Base-by-base conservation (phyloP, 176 grass and related monocot species). In the Carex kokanica region DNA sequence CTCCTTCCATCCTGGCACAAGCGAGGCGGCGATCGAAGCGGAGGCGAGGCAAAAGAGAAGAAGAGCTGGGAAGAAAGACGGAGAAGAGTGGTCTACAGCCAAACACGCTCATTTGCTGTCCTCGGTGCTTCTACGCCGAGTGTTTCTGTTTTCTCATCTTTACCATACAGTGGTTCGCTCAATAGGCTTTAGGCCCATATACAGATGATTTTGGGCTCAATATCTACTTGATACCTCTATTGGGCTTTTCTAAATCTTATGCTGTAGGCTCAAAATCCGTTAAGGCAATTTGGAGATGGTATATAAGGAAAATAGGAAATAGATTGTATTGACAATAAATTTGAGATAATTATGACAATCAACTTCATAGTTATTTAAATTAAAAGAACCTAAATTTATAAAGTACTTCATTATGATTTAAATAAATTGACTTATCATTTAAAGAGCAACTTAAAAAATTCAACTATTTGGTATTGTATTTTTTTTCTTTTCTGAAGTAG, bases 1-100 rank as follows among this genome's bases (percentile, higher is more conserved):
- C 79, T 69, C 84, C 86, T 77, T 86, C 88, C 84, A 5, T 80
- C 60, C 45, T 69, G 18, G 1, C 51, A 47, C 77, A 56, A 29
- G 16, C 2, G 58, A 65, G 31, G 68, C 56, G 47, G 51, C 41
- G 34, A 71, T 78, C 21, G 15, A 47, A 49, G 78, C 34, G 51
- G 49, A n/a, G 83, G 84, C 45, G 84, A 61, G 49, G 79, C 59
- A 69, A 55, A 70, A 17, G 83, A 85, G 67, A 38, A 24, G 67
- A 82, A 34, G 23, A 52, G 58, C 45, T 54, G 29, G 64, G 84
- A 4, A 85, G 24, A 8, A 52, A 15, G 71, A 6, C 2, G 24
- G 77, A 81, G 78, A 21, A 54, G 77, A 83, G n/a, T 14, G 68
- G 69, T 41, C 32, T 78, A 32, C 41, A 83, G 60, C 25, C 2